phyloP scores from a whole-genome alignment of 345 rosid genomes.

The Euclidium syriacum region DNA sequence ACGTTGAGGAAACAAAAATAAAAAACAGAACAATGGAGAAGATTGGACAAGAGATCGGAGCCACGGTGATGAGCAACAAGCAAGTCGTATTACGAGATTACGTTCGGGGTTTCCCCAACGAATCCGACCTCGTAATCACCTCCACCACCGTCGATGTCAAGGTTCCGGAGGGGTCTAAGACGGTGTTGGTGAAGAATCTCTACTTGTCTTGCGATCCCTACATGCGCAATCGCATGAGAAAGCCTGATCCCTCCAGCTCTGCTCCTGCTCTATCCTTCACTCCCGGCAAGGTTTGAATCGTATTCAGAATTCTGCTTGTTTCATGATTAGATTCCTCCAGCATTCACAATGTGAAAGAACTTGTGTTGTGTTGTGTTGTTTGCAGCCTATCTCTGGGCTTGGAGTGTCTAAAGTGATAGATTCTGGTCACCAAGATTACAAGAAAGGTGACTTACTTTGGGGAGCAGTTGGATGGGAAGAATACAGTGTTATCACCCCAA shows the following conservation, averaged over 20 bases:
- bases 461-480: conserved; percentile 66
- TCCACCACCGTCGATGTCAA: conserved; percentile 27
- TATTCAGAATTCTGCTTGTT: too few species aligned
- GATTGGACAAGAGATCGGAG: not conserved
- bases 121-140: conserved; percentile 41
- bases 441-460: conserved; percentile 48
- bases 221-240: conserved; percentile 40
- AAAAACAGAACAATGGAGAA: not conserved
- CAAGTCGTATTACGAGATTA: conserved; percentile 45
- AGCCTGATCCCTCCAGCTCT: conserved; percentile 15
- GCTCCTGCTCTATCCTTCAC: conserved; percentile 17
- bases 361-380: not conserved
- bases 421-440: conserved; percentile 42
- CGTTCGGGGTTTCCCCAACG: conserved; percentile 37
- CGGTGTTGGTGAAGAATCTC: conserved; percentile 51
- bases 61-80: conserved; percentile 37
- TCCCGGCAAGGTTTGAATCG: conserved; percentile 40
- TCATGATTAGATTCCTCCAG: too few species aligned
- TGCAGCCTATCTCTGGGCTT: conserved; percentile 44
- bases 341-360: not conserved
- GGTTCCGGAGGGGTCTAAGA: conserved; percentile 22
- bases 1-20: not conserved
- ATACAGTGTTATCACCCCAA: conserved; percentile 38
- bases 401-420: conserved; percentile 50
- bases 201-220: conserved; percentile 64